A percentile compares a stretch with the other conserved stretches of the same genome.
phyloP scores from a whole-genome alignment of 257 asterid species.

The Solanum appendiculatum region DNA sequence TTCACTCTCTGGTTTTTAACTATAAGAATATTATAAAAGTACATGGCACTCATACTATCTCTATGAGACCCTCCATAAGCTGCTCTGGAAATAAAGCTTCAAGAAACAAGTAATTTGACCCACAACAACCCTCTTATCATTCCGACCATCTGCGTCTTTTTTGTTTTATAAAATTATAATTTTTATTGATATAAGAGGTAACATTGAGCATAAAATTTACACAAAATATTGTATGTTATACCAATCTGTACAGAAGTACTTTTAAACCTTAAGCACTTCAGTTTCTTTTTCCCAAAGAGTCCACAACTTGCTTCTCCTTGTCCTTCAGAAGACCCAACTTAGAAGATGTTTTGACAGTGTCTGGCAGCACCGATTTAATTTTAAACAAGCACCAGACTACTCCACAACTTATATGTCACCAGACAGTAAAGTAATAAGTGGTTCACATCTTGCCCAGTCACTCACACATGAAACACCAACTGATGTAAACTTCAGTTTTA shows the following conservation, averaged over 20 bases:
- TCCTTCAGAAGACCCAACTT: not conserved
- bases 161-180: not conserved
- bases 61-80: not conserved
- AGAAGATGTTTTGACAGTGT: not conserved
- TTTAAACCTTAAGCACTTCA: not conserved
- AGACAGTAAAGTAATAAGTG: not conserved
- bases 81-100: not conserved
- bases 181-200: not conserved
- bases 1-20: not conserved
- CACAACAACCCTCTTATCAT: not conserved
- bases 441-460: not conserved
- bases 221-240: not conserved
- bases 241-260: not conserved
- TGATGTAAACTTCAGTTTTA: not conserved
- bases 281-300: not conserved
- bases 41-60: not conserved
- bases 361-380: not conserved
- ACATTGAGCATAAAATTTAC: not conserved
- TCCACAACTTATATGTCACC: not conserved
- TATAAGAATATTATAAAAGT: not conserved
- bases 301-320: not conserved
- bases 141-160: not conserved
- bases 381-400: not conserved
- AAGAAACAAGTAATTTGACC: not conserved
- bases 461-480: not conserved